Evolutionary conservation across 768 basidiomycete species (phyloP), one percentile per base, ranked within the genome.

Genomic region (Mycena belliarum): DNA sequence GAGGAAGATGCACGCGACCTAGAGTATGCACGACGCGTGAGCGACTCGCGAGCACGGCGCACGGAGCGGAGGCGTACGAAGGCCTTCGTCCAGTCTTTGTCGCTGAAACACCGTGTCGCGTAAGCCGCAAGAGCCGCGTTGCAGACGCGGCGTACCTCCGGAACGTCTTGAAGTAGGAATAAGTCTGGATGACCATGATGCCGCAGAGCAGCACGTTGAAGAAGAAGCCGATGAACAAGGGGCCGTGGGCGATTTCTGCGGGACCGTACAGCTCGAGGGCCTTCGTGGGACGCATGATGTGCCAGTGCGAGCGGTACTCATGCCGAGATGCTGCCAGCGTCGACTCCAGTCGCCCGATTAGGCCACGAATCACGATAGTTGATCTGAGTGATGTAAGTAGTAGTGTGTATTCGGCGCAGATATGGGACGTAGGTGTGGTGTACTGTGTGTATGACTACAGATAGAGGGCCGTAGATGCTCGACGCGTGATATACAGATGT

Each of bases 131-230:
- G 18, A n/a, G 20, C n/a, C n/a, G n/a, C n/a, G 20, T n/a, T 6
- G 20, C 6, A n/a, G 20, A 38, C 4, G 20, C 37, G 18, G 20
- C 37, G 37, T n/a, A 38, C 37, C 10, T 38, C 5, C 18, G 18
- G 18, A 38, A 6, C 6, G 18, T 6, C 7, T 6, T 12, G 20
- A 38, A 38, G 26, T 57, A 61, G 40, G 72, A 50, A 57, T 69
- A 69, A 0, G 65, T 65, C 65, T 76, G 76, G 33, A 69, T 66
- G 41, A 72, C 55, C 60, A 75, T 65, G 10, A 68, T 66, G 20
- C 75, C 75, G 57, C 68, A 75, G 32, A 76, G 49, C 40, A 73
- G 67, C 23, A 69, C 59, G 55, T 75, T 72, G 43, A 75, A 59
- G 47, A 69, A 64, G 25, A 71, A 65, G 24, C 74, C 74, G 21